Conservation (phyloP, 1,284 basidiomycete species). For the Naganishia albida region DNA sequence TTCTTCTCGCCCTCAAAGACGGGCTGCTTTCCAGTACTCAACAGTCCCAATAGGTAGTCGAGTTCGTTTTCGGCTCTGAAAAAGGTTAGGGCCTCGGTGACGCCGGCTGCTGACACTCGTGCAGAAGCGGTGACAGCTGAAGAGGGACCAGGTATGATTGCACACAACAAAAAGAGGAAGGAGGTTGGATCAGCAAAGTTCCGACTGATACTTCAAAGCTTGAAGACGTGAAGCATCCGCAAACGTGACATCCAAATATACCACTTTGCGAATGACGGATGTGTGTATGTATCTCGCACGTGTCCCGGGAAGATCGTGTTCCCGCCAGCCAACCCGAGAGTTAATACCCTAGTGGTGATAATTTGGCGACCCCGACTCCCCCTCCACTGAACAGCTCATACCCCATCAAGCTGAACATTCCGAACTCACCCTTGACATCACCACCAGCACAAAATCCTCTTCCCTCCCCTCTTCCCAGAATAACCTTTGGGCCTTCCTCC, state of each 20-base stretch:
- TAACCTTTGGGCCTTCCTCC: slow-evolving; percentile 56
- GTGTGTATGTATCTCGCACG: too few relatives aligned
- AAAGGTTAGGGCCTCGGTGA: slow-evolving; percentile 71
- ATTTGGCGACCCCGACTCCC: too few relatives aligned
- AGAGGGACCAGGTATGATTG: slow-evolving; percentile 11
- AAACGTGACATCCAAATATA: too few relatives aligned
- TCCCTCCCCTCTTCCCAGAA: slow-evolving; percentile 75
- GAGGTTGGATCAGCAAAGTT: not conserved
- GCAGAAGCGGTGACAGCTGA: slow-evolving; percentile 26
- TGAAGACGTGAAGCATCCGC: too few relatives aligned
- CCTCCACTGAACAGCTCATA: too few relatives aligned
- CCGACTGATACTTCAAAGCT: too few relatives aligned
- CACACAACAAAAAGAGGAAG: not conserved
- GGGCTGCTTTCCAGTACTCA: slow-evolving; percentile 45
- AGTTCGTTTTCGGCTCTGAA: slow-evolving; percentile 93
- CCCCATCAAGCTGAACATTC: too few relatives aligned
- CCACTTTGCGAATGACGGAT: too few relatives aligned
- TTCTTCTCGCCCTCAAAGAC: not conserved
- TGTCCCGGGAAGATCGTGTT: too few relatives aligned
- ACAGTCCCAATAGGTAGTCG: slow-evolving; percentile 77
- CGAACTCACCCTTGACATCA: slow-evolving; percentile 75
- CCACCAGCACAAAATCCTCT: slow-evolving; percentile 93
- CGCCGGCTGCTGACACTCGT: slow-evolving; percentile 28
- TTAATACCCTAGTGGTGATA: too few relatives aligned
- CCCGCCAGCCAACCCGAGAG: too few relatives aligned